Conservation (phyloP, 2,329 filamentous ascomycete species). For the Neocucurbitaria cava region DNA sequence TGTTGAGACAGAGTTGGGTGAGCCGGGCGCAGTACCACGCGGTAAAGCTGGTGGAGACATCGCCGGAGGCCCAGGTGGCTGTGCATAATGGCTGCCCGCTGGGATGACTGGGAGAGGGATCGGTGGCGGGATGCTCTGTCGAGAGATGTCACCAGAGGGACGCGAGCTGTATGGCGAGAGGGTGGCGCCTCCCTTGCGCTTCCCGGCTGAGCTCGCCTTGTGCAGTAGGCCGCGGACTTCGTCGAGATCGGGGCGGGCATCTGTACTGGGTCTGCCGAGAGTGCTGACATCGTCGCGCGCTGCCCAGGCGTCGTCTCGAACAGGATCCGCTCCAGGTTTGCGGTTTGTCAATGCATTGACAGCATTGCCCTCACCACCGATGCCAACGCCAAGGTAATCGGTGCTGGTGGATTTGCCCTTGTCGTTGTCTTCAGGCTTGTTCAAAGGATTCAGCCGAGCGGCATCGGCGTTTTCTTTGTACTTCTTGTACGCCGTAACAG, state of each 20-base stretch:
- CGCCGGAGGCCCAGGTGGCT: slow-evolving; percentile 22
- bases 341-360: slow-evolving; percentile 55
- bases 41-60: slow-evolving; percentile 23
- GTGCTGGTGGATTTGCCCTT: slow-evolving; percentile 40
- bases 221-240: slow-evolving; percentile 55
- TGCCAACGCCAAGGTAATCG: slow-evolving; percentile 40
- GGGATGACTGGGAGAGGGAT: slow-evolving; percentile 38
- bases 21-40: slow-evolving; percentile 33
- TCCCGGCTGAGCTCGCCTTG: slow-evolving; percentile 54
- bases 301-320: slow-evolving; percentile 56
- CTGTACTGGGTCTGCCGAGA: slow-evolving; percentile 50
- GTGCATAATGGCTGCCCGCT: slow-evolving; percentile 29
- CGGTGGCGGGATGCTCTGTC: slow-evolving; percentile 36
- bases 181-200: slow-evolving; percentile 45
- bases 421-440: slow-evolving; percentile 37
- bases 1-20: slow-evolving; percentile 42
- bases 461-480: slow-evolving; percentile 62
- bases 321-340: slow-evolving; percentile 50
- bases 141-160: slow-evolving; percentile 21
- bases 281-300: slow-evolving; percentile 48
- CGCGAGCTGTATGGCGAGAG: slow-evolving; percentile 30
- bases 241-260: slow-evolving; percentile 53
- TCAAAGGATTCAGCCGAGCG: slow-evolving; percentile 67
- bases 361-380: slow-evolving; percentile 46
- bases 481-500: slow-evolving; percentile 65